phyloP scores from a whole-genome alignment of 805 yeast species.

The Ogataea nitratoaversa region DNA sequence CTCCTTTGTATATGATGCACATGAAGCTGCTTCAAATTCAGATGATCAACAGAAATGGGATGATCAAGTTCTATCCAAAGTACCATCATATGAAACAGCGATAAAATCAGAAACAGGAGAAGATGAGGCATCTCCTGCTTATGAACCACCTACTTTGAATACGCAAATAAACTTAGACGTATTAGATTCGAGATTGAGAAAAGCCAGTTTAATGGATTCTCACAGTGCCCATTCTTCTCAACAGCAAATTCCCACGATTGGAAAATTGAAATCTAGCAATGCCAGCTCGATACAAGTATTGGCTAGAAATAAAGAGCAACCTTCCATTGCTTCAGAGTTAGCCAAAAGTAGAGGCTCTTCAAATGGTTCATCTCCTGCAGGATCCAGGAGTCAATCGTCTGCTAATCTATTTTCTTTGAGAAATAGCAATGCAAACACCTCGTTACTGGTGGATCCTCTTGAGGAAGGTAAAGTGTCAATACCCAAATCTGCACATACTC shows the following conservation, averaged over 20 bases:
- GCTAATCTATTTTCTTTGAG: conserved; percentile 23
- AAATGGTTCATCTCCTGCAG: conserved; percentile 35
- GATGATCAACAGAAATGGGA: conserved; percentile 14
- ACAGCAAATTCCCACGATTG: too few relatives aligned
- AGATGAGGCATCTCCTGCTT: conserved; percentile 67
- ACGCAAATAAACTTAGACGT: conserved; percentile 31
- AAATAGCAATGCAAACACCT: conserved; percentile 1
- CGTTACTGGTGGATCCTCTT: not conserved
- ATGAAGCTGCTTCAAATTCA: conserved; percentile 11
- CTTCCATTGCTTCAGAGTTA: conserved; percentile 19
- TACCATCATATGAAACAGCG: conserved; percentile 85
- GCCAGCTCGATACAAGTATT: conserved; percentile 6
- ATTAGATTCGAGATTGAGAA: conserved; percentile 28
- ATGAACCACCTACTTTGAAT: conserved; percentile 48
- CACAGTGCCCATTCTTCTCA: not conserved
- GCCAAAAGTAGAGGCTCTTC: conserved; percentile 33
- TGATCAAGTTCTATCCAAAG: conserved; percentile 41
- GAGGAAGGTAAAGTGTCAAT: not conserved
- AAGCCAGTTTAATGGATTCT: conserved; percentile 13
- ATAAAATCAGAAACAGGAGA: conserved; percentile 47
- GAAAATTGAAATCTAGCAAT: conserved; percentile 12
- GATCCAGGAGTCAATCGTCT: conserved; percentile 35
- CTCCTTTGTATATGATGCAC: conserved; percentile 36
- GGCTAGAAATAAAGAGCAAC: conserved; percentile 11
- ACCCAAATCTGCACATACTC: not conserved